Base-by-base conservation (phyloP, 208 protist species). In the Acanthamoeba divionensis region DNA sequence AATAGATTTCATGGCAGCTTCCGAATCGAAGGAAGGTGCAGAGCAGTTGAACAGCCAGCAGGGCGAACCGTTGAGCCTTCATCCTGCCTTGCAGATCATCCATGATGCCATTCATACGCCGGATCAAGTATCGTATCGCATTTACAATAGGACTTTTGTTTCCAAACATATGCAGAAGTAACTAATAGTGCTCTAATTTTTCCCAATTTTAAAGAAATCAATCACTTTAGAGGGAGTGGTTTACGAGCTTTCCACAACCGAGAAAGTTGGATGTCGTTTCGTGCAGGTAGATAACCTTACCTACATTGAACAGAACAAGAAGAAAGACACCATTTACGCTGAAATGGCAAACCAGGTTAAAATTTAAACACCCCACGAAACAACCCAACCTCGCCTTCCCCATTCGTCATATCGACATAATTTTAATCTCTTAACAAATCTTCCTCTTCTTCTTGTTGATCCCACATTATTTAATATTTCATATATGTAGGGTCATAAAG, bases 231-330 rank as follows among this genome's bases (percentile, higher is more conserved):
- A 67, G 9, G 79, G 57, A 1, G 38, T 36, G 13, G 41, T 55
- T 13, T 38, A 69, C 55, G 79, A 88, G 38, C 41, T 88, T 12
- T 88, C 79, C 1, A 88, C 79, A 24, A 88, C 55, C 9, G 79
- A 88, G 1, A 88, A 67, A 12, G 79, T 60, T 9, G 79, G 79
- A 3, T 88, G 79, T 18, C 52, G 79, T 2, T 88, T 88, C 38
- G 79, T 88, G 13, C 79, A 88, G n/a, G 55, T 88, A 12, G 79
- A 63, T 5, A 60, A 29, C 2, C n/a, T 88, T 4, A 88, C 79
- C 2, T 88, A 88, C 79, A 88, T 88, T n/a, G 79, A 88, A 26
- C 79, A 88, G 41, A 88, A 88, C 79, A 88, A 88, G 57, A 88
- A 88, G 36, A 88, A 88, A 31, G 79, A 88, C n/a, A 69, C 79